Conservation (phyloP, 116 monocot genomes). For the Zostera marina region DNA sequence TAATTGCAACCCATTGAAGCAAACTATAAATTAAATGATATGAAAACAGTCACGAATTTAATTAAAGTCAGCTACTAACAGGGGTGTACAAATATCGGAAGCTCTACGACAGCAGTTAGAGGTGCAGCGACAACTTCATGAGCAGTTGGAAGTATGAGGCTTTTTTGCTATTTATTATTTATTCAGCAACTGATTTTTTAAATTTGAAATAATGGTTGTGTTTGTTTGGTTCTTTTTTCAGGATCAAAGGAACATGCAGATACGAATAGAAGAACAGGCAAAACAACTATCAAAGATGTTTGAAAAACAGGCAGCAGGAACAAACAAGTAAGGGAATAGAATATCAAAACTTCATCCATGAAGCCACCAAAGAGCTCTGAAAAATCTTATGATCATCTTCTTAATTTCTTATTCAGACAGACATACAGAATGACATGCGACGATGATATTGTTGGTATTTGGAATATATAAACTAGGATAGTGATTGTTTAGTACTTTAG, state of each 20-base stretch:
- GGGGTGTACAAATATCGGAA: conserved; percentile 19
- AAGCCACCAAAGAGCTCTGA: conserved; percentile 1
- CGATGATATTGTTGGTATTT: too few species aligned
- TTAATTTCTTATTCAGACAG: not conserved
- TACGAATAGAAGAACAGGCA: conserved; percentile 41
- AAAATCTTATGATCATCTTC: conserved; percentile 1
- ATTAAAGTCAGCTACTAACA: not conserved
- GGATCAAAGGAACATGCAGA: conserved; percentile 50
- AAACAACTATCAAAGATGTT: conserved; percentile 31
- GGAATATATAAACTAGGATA: too few species aligned
- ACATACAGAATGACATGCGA: not conserved
- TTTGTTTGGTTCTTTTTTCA: conserved; percentile 5
- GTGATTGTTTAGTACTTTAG: too few species aligned
- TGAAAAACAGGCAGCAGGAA: conserved; percentile 11
- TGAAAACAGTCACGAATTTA: not conserved
- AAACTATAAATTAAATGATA: not conserved
- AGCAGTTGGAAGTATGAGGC: conserved; percentile 22
- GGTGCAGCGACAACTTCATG: conserved; percentile 22
- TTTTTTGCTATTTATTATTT: not conserved
- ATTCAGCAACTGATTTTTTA: not conserved
- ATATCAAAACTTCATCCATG: not conserved
- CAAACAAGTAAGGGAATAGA: too few species aligned
- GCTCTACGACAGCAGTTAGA: conserved; percentile 26
- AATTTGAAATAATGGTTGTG: not conserved
- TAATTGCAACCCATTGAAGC: not conserved